These are phyloP conservation scores for Rostrohypoxylon terebratum DNA, from an alignment of 495 filamentous ascomycete genomes.

Conservation along the genomic window DNA sequence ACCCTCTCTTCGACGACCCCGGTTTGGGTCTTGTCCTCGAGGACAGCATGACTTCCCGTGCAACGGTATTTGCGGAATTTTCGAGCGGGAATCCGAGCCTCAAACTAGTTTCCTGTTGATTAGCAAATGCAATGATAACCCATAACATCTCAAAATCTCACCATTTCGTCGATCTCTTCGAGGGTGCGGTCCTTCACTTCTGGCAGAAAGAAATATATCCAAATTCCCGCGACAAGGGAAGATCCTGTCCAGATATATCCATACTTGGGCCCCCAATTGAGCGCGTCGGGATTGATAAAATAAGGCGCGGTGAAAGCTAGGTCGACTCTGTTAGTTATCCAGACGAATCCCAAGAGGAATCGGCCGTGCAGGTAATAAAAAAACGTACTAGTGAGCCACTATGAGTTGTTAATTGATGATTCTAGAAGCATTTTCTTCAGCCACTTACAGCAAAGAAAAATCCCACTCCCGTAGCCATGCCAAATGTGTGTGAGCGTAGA, in stretches of 20 bases:
- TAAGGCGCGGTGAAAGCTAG: constrained; percentile 68
- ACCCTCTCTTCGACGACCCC: constrained; percentile 32
- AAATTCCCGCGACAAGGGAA: constrained; percentile 55
- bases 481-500: constrained; percentile 68
- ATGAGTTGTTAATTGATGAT: constrained; percentile 6
- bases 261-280: constrained; percentile 69
- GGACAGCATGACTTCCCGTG: constrained; percentile 37
- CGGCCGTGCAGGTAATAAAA: not conserved
- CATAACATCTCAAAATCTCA: constrained; percentile 19
- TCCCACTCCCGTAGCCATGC: constrained; percentile 64
- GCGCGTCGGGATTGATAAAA: constrained; percentile 68
- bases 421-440: not conserved
- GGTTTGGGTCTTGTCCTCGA: constrained; percentile 38
- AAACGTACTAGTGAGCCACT: constrained; percentile 62
- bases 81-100: constrained; percentile 58
- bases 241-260: constrained; percentile 66
- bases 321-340: not conserved
- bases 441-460: constrained; percentile 59
- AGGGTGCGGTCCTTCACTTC: constrained; percentile 65
- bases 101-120: constrained; percentile 52
- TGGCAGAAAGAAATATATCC: constrained; percentile 65
- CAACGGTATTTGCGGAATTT: constrained; percentile 63
- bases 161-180: constrained; percentile 69
- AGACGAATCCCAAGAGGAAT: not conserved
- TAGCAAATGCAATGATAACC: not conserved